Evolutionary conservation across 148 eudicot species (phyloP), one percentile per base, ranked within the genome.

Genomic region (Euryodendron excelsum): DNA sequence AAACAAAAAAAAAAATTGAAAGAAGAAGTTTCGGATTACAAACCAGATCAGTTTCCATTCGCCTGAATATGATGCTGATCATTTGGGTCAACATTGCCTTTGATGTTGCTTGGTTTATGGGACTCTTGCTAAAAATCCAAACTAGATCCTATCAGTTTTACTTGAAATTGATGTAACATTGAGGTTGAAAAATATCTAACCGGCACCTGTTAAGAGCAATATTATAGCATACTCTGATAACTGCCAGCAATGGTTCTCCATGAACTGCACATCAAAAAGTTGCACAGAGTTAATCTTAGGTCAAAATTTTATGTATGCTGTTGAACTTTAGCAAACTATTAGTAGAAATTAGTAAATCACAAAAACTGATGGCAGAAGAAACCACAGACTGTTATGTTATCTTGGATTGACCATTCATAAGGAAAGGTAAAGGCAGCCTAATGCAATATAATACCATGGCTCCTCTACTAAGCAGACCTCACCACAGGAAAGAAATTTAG

Each of bases 1-100:
- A 41, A 25, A 39, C 55, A 65, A 73, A 53, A 48, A 65, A 44
- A 70, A 69, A 31, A 41, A 62, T 34, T 55, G 25, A 18, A 11
- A 77, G 47, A 52, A 27, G 44, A 76, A 55, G 61, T 20, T 47
- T 63, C 44, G 44, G 18, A 59, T 78, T 67, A 34, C 82, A 53
- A 76, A 93, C 99, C 95, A 78, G 86, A 88, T 90, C 98, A 78
- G 89, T 85, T 87, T 96, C 99, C 98, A 93, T 96, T 83, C 98
- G 91, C 75, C 98, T 90, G 79, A 96, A 96, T 74, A 88, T 77
- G 73, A 93, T 92, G 90, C 91, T 96, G 84, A 96, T 93, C 98
- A 93, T 96, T 80, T 96, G 99, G 63, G 98, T 96, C 86, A 96
- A 60, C 99, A 96, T 96, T 61, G 99, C 99, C 87, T 96, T 96